Evolutionary conservation across 805 yeast species (phyloP).

Genomic region (Candida sithepensis): DNA sequence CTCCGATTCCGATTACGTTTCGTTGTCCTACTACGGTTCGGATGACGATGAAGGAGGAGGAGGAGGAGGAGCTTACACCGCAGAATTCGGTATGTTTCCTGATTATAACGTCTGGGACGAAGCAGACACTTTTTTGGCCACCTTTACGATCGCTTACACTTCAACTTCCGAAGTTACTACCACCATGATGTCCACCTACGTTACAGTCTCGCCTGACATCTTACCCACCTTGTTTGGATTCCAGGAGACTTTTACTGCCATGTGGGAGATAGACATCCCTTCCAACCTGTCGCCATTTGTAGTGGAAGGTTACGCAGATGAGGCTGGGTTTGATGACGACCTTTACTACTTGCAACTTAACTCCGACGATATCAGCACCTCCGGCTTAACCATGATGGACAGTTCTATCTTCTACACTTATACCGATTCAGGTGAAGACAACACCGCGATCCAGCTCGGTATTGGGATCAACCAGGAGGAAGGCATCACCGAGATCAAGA

Average conservation of each 20-base stretch:
- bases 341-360: not conserved
- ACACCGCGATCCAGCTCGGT: not conserved
- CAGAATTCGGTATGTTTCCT: not conserved
- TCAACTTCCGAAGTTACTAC: not conserved
- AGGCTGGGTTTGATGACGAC: not conserved
- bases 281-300: not conserved
- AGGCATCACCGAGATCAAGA: not conserved
- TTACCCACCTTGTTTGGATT: not conserved
- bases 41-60: not conserved
- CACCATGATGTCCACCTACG: not conserved
- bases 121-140: not conserved
- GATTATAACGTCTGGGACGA: not conserved
- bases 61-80: not conserved
- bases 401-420: not conserved
- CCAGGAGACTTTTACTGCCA: not conserved
- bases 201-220: not conserved
- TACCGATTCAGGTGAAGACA: not conserved
- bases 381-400: not conserved
- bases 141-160: not conserved
- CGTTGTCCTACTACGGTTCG: not conserved
- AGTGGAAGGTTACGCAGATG: not conserved
- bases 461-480: not conserved
- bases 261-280: not conserved
- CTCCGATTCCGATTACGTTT: not conserved
- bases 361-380: not conserved